Evolutionary conservation across 176 grass and related monocot species (phyloP), one percentile per base, ranked within the genome.

Genomic region (Cenchrus purpureus): DNA sequence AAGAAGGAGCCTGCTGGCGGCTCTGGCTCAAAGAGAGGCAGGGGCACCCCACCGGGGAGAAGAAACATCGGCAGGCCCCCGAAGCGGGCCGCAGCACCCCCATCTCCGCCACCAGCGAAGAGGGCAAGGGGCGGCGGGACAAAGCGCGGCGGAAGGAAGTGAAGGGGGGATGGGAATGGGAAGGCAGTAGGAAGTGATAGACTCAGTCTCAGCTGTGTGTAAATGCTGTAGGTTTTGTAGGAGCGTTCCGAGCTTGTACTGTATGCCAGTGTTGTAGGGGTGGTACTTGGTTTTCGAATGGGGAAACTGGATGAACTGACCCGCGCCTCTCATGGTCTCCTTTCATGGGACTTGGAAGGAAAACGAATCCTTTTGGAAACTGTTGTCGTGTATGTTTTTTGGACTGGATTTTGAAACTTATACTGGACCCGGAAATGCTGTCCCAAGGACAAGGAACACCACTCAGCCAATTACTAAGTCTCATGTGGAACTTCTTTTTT

Each of bases 51-150:
- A 7, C 49, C 76, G 1, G 89, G 77, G 28, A 91, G 90, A 73
- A 90, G 91, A 66, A 90, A 49, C 28, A 71, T 93, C 0, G 95
- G 93, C 43, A 77, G 93, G 40, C 93, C 92, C 0, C 88, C 92
- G 17, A 98, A 98, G 67, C 90, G 93, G 9, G 77, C 84, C 0
- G 71, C 89, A 0, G 74, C 92, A 2, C 83, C 84, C 0, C 84
- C 85, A 0, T 85, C 91, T 0, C 95, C 91, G 0, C 88, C 92
- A 1, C 88, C 90, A 0, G 42, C 91, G 6, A 98, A 95, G 91
- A 88, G 89, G 79, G 73, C 44, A 4, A 98, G 77, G 82, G 93
- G 87, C 0, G 88, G 90, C 84, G 66, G 88, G 49, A 86, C 81
- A 72, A 93, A 91, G 85, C 90, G 95, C 13, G 86, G 90, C 8